Evolutionary conservation across 108 stramenopile species (phyloP), one percentile per base, ranked within the genome.

Genomic region (Seminavis robusta): DNA sequence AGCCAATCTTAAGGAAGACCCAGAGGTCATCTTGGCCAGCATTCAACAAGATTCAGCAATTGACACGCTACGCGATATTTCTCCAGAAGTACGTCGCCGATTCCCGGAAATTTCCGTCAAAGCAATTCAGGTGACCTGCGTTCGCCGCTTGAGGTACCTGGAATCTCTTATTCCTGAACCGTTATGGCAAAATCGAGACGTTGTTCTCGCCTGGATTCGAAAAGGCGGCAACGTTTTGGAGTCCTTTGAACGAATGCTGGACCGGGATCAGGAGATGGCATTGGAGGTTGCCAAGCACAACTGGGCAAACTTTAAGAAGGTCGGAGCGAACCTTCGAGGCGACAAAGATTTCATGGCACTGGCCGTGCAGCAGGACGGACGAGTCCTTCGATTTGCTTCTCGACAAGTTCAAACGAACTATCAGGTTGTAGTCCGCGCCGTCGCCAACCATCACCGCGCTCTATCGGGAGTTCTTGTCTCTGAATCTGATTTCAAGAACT

Each of bases 141-240:
- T 6, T 15, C 34, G 41, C 9, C 29, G 48, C 10, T 32, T 73
- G 25, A 28, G 56, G 20, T 47, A 41, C 1, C 16, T 69, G 30
- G 50, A 31, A 8, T n/a, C 39, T 11, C 48, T 43, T 34, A 62
- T 69, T 42, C 52, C 70, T 13, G 31, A 37, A 3, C 59, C 60
- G 20, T 6, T 73, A 8, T 73, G 71, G 71, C 4, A 24, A 1
- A 39, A 52, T 56, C 64, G 65, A 2, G 41, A 55, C n/a, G 19
- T 73, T 16, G 40, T 51, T 10, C 20, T 65, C 26, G 64, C 71
- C 5, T 73, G 63, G 59, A 69, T 73, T 27, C 46, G 52, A 13
- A 50, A 59, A 11, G 45, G 59, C 7, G 46, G 53, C 27, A 46
- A 28, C 8, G 34, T 73, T 4, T 34, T 60, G 11, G 34, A 50